Base-by-base conservation (phyloP, 1,139 yeast species). In the Magnusiomyces ingens region DNA sequence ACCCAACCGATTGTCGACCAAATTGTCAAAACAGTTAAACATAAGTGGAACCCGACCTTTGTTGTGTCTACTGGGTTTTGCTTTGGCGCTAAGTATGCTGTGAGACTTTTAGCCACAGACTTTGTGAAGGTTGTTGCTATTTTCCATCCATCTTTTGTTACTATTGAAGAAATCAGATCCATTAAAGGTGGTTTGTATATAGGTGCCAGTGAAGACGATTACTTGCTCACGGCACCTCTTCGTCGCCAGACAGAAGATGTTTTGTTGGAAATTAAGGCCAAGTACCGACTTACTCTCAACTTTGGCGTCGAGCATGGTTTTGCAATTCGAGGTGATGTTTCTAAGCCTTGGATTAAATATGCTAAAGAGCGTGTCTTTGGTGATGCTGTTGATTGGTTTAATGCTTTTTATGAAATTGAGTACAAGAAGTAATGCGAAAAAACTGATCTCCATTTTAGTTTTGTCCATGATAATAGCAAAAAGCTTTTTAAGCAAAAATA, bases 111-210 rank as follows among this genome's bases (percentile, higher is more conserved):
- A 51, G 70, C 78, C 1, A 72, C 65, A 26, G 84, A 83, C 21
- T 60, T 69, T 26, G 67, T 80, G 32, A 62, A 81, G 57, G 85
- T 76, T 36, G 89, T 79, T 60, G 94, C 91, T 10, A 67, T 79
- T 56, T 93, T 91, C 13, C 96, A 90, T 68, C 96, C 96, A 12
- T 83, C 94, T 1, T 75, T 82, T 56, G 83, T 86, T 37, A 55
- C 76, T 10, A 75, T 77, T 35, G 89, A 81, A 32, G 94, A 85
- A 61, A 75, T 87, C 51, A 77, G 74, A 49, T 79, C 74, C 2
- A 68, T 88, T 58, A 67, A 64, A 49, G 79, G 76, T 59, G 95
- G 96, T 29, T 48, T 89, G 32, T 59, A 82, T 57, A 81, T 89
- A 58, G 75, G 85, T 40, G 88, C 87, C 56, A 93, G 95, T 48